Evolutionary conservation across 306 rosid species (phyloP).

Genomic region (Lablab purpureus): DNA sequence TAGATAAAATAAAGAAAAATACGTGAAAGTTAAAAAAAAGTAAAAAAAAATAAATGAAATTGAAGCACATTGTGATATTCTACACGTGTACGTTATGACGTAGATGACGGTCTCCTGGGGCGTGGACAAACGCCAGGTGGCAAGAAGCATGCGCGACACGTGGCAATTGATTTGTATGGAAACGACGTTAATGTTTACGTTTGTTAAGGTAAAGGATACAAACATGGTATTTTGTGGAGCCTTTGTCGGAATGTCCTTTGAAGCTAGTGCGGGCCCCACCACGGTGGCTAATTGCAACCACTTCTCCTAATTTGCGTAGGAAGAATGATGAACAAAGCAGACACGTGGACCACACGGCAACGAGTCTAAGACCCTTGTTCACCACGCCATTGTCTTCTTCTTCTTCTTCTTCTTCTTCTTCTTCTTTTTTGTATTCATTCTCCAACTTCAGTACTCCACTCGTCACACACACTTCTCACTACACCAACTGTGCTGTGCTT

Average conservation of each 20-base stretch:
- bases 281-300: too few species aligned
- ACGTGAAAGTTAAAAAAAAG: too few species aligned
- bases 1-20: neutral
- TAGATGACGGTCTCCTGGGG: neutral
- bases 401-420: neutral
- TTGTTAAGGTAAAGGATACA: too few species aligned
- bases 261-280: too few species aligned
- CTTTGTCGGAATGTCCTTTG: too few species aligned
- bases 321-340: too few species aligned
- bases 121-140: neutral
- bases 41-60: neutral
- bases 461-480: neutral
- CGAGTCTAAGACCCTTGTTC: neutral
- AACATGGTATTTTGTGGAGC: too few species aligned
- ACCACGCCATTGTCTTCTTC: constrained; percentile 2
- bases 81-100: neutral
- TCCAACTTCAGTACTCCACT: neutral
- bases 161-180: too few species aligned
- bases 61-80: neutral
- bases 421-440: neutral
- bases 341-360: neutral
- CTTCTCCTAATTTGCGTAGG: too few species aligned
- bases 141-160: neutral
- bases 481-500: neutral
- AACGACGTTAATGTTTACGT: too few species aligned